Conservation (phyloP, 78 protist genomes). For the Polysphondylium violaceum region DNA sequence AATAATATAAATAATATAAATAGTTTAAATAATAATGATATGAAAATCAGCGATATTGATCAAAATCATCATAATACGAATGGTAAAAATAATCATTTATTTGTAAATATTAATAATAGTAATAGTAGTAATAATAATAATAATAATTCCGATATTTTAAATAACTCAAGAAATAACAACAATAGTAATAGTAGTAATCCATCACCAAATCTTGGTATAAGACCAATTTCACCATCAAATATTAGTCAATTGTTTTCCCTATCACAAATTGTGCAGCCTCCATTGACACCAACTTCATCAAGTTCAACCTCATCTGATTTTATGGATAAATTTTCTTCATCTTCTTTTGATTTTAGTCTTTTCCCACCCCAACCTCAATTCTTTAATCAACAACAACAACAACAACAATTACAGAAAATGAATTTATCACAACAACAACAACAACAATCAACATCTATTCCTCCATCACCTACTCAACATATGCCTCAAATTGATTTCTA, state of each 20-base stretch:
- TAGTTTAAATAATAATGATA: slow-evolving; percentile 7
- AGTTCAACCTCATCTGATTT: not conserved
- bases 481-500: no score
- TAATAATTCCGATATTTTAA: not conserved
- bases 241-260: slow-evolving; percentile 42
- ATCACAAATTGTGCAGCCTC: slow-evolving; percentile 29
- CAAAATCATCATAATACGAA: not conserved
- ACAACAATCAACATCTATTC: slow-evolving; percentile 5
- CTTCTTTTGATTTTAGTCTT: slow-evolving; percentile 25
- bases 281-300: not conserved
- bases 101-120: not conserved
- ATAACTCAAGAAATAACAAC: not conserved
- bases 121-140: slow-evolving; percentile 2
- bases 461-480: no score
- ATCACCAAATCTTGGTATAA: slow-evolving; percentile 29
- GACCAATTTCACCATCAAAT: slow-evolving; percentile 73
- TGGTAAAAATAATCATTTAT: slow-evolving; percentile 1
- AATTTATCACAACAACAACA: slow-evolving; percentile 24
- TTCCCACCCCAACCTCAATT: slow-evolving; percentile 31
- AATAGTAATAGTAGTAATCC: slow-evolving; percentile 16
- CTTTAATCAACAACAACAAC: slow-evolving; percentile 33
- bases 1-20: slow-evolving; percentile 1
- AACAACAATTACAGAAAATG: slow-evolving; percentile 15
- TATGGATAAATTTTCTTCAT: slow-evolving; percentile 31
- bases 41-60: not conserved